Conservation (phyloP, 305 asterid species). For the Striga hermonthica region DNA sequence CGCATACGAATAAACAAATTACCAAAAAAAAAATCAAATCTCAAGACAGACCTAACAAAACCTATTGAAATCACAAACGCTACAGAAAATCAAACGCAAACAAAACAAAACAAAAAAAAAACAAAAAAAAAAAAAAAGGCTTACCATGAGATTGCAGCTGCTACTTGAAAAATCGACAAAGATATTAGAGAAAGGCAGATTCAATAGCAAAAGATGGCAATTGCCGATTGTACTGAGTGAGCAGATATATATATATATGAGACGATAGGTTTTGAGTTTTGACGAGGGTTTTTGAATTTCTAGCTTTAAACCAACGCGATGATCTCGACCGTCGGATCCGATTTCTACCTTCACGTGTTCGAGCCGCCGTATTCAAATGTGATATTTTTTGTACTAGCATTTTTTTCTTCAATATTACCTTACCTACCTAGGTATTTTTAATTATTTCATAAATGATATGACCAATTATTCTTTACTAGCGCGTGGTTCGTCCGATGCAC, state of each 20-base stretch:
- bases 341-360: slow-evolving; percentile 28
- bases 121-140: background rate
- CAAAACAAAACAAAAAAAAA: background rate
- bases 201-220: background rate
- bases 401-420: too few species aligned
- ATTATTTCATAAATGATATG: too few species aligned
- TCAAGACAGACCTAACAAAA: too few species aligned
- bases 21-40: too few species aligned
- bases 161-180: background rate
- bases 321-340: slow-evolving; percentile 41
- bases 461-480: too few species aligned
- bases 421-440: too few species aligned
- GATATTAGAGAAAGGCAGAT: background rate
- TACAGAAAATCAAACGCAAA: background rate
- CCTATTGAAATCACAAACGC: background rate
- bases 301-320: slow-evolving; percentile 43
- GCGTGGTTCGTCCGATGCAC: too few species aligned
- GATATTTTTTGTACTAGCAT: too few species aligned
- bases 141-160: slow-evolving; percentile 35
- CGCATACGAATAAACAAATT: slow-evolving; percentile 1
- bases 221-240: background rate
- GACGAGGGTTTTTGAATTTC: slow-evolving; percentile 34
- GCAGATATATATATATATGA: slow-evolving; percentile 8
- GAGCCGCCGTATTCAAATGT: slow-evolving; percentile 7
- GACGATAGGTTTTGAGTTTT: slow-evolving; percentile 32